A percentile compares a stretch with the other conserved stretches of the same genome.
phyloP scores from a whole-genome alignment of 2,329 filamentous ascomycete genomes.

The Diaporthe citri region DNA sequence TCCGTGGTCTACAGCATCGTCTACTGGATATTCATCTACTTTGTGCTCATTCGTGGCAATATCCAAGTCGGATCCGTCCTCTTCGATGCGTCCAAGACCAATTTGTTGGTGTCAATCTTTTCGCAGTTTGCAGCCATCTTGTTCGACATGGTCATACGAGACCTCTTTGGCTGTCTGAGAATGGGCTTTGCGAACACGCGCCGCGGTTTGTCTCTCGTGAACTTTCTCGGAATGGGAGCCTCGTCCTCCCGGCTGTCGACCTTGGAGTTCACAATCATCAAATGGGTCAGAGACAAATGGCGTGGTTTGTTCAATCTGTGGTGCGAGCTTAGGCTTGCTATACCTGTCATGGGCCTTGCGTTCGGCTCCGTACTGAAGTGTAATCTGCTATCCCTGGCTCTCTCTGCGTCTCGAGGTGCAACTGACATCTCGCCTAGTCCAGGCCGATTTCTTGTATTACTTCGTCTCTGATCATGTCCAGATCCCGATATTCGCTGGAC shows the following conservation, averaged over 20 bases:
- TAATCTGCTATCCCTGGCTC: background rate
- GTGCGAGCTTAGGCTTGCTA: constrained; percentile 10
- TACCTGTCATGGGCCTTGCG: constrained; percentile 2
- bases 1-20: background rate
- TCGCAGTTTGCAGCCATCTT: constrained; percentile 14
- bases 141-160: constrained; percentile 9
- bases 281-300: background rate
- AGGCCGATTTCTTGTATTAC: constrained; percentile 10
- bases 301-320: constrained; percentile 1
- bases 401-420: background rate
- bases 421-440: background rate
- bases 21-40: constrained; percentile 20
- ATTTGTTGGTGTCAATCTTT: constrained; percentile 2
- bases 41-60: constrained; percentile 6
- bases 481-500: background rate
- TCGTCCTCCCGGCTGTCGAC: constrained; percentile 1
- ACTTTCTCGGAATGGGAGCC: constrained; percentile 8
- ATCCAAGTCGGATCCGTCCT: constrained; percentile 10
- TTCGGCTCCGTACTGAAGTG: constrained; percentile 16
- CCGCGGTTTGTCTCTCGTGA: background rate
- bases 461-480: background rate
- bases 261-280: background rate
- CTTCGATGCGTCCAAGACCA: constrained; percentile 10
- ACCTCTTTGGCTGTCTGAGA: constrained; percentile 18
- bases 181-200: background rate